Conservation (phyloP, 2,329 filamentous ascomycete species). For the Fusarium incarnatum region DNA sequence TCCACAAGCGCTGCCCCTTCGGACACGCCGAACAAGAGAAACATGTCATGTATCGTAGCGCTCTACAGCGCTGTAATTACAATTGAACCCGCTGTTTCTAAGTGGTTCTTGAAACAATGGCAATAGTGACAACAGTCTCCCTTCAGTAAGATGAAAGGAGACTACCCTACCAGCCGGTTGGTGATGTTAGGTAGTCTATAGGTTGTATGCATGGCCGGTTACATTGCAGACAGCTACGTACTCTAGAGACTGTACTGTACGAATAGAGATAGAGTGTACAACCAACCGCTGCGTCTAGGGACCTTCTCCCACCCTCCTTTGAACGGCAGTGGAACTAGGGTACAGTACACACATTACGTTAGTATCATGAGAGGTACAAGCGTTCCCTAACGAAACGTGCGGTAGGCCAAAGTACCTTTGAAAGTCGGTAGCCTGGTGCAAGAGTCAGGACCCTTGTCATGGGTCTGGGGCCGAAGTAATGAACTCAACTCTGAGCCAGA, state of each 20-base stretch:
- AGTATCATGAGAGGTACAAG: constrained; percentile 8
- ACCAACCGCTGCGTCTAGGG: constrained; percentile 22
- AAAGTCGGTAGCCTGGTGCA: constrained; percentile 7
- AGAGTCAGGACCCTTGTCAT: constrained; percentile 41
- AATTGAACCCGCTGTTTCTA: background rate
- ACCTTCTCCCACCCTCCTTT: constrained; percentile 26
- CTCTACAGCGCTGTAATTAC: background rate
- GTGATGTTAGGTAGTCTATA: constrained; percentile 6
- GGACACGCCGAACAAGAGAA: constrained; percentile 32
- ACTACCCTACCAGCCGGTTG: background rate
- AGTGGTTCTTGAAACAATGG: constrained; percentile 16
- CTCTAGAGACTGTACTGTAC: background rate
- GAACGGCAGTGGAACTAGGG: constrained; percentile 33
- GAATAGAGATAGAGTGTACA: background rate
- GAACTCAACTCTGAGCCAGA: constrained; percentile 42
- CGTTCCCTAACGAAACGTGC: background rate
- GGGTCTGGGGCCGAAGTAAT: constrained; percentile 33
- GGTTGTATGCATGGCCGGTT: background rate
- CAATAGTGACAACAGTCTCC: constrained; percentile 1
- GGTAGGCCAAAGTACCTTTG: background rate
- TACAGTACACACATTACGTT: background rate
- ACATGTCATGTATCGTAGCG: constrained; percentile 10
- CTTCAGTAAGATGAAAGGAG: constrained; percentile 2
- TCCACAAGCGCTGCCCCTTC: constrained; percentile 38
- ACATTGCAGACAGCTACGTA: constrained; percentile 11